Base-by-base conservation (phyloP, 176 grass and related monocot genomes). In the Eragrostis nindensis region DNA sequence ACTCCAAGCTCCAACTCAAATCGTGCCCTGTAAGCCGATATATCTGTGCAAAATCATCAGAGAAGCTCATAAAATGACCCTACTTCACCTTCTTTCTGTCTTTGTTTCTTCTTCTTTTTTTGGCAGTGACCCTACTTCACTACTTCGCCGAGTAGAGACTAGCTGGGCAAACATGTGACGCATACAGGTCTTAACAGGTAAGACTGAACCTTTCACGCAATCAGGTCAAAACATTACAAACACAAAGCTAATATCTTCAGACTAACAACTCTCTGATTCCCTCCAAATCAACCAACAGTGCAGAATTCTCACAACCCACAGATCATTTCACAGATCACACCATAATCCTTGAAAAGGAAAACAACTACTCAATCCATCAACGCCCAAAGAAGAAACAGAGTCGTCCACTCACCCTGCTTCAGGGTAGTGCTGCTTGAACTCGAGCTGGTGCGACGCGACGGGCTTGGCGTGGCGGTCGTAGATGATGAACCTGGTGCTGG, bases 381-480 rank as follows among this genome's bases (percentile, higher is more conserved):
- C 11, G 3, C 56, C 7, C 8, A 45, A 11, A 44, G 7, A 54
- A 62, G 19, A 80, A 21, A 12, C 7, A 40, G 18, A 32, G 14
- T 12, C 3, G 6, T 5, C 6, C 25, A 47, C 83, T 76, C 64
- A 98, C 96, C 96, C 96, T 0, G 96, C 90, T 56, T 93, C 88
- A 27, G 95, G 95, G 80, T 98, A 98, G 86, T 87, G 86, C 78
- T 98, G 95, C 66, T 80, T 95, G 90, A 98, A 98, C 86, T 98
- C 90, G 53, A 98, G 90, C 82, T 98, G 95, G 82, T 98, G 95
- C 7, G 92, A 98, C 0, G 86, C 90, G 70, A 98, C 75, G n/a
- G 83, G 84, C 62, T 81, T 93, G 79, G 95, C 90, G 47, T 86
- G 50, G 73, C 79, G 65, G 80, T 98, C 90, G 86, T 98, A 98